Evolutionary conservation across 2,329 filamentous ascomycete species (phyloP), one percentile per base, ranked within the genome.

Genomic region (Aschersonia sp.): DNA sequence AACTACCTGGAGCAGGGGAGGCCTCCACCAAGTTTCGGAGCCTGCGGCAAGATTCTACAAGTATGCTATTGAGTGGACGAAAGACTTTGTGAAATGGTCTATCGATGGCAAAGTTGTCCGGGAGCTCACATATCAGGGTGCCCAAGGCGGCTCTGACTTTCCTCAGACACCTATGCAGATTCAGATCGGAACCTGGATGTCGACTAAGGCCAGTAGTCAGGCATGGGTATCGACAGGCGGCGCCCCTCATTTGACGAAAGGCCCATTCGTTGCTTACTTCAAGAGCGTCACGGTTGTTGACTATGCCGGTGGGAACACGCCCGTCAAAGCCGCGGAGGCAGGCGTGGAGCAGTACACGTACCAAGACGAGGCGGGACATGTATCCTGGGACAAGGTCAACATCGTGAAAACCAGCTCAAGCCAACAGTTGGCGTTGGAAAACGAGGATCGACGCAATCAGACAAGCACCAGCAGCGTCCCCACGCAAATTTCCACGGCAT

Each of bases 91-190:
- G 49, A 69, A 70, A 53, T 87, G 83, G 83, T 69, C 66, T 52
- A 71, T 87, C 51, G 78, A 87, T 56, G 80, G 71, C 56, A 62
- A 59, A 8, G 60, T 69, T 43, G 70, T 86, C 49, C 80, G 83
- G 56, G 79, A 76, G 41, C 69, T 87, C 47, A 70, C 66, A 49
- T 75, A 73, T 54, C 66, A 63, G 12, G 74, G 84, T 46, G 81
- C 81, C 47, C 59, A 76, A 56, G 67, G 67, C 47, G 77, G 76
- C 45, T 61, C 74, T 53, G 37, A n/a, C 30, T 86, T 77, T 68
- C 83, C 83, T 44, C 83, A 87, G 69, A 84, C 82, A 6, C 83
- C 83, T 44, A 81, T 83, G 76, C 77, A 80, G 61, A 62, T 86
- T 58, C 81, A 79, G 63, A 64, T 87, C 43, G 83, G 83, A 52